These are phyloP conservation scores for Fragilaria crotonensis DNA, from an alignment of 108 stramenopile species.

Conservation along the genomic window DNA sequence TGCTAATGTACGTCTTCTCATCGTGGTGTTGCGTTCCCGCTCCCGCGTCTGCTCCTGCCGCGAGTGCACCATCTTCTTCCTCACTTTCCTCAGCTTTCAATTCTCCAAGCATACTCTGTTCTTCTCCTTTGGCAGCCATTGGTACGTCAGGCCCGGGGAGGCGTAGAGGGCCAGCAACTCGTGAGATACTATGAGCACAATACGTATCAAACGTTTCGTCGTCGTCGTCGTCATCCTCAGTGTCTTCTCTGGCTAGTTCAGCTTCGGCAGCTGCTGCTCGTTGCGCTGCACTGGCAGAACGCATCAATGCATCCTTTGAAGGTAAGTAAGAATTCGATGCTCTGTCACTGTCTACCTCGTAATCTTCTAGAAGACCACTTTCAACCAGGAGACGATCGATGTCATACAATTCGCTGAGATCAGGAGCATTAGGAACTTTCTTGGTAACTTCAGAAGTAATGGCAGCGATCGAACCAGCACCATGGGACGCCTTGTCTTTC, in stretches of 20 bases:
- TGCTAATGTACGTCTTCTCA: not conserved
- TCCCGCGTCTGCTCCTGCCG: conserved; percentile 3
- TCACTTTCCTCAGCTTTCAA: not conserved
- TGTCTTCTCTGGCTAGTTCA: conserved; percentile 10
- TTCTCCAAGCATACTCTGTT: not conserved
- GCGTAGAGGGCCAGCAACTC: not conserved
- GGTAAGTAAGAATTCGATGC: conserved; percentile 40
- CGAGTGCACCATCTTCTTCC: not conserved
- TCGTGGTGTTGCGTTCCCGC: not conserved
- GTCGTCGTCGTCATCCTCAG: not conserved
- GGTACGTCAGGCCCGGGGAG: not conserved
- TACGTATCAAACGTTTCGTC: conserved; percentile 5
- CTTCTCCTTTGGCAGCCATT: not conserved
- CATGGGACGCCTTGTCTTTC: conserved; percentile 62
- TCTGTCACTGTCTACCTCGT: conserved; percentile 60
- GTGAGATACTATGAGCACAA: not conserved
- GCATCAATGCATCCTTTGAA: conserved; percentile 31
- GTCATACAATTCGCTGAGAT: conserved; percentile 68
- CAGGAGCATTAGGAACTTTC: conserved; percentile 62
- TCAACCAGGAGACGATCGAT: conserved; percentile 73
- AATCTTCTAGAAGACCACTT: conserved; percentile 74
- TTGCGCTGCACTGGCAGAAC: conserved; percentile 31
- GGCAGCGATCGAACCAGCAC: conserved; percentile 31
- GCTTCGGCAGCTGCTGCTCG: conserved; percentile 34
- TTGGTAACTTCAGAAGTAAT: conserved; percentile 42